phyloP scores from a whole-genome alignment of 169 alveolate genomes.

The Plasmodium vivax region DNA sequence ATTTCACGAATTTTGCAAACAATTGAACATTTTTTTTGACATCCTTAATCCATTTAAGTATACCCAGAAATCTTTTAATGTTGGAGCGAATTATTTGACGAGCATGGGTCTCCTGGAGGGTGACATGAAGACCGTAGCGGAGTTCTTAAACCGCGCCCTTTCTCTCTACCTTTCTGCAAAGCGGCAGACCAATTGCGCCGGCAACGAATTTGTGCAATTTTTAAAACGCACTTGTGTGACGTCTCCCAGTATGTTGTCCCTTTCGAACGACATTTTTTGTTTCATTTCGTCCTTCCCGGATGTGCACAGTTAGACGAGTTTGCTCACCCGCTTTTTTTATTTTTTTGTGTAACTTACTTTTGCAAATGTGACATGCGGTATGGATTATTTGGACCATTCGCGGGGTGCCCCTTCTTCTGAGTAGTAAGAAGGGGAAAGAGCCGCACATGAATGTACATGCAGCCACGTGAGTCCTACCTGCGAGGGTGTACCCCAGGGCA shows the following conservation, averaged over 20 bases:
- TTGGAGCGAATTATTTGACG: slow-evolving; percentile 56
- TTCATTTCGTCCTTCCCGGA: slow-evolving; percentile 48
- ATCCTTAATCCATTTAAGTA: slow-evolving; percentile 2
- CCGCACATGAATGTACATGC: neutral
- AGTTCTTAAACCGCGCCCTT: slow-evolving; percentile 21
- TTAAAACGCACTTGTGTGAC: neutral
- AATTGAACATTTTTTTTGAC: slow-evolving; percentile 46
- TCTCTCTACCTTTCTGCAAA: slow-evolving; percentile 18
- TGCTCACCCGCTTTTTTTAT: neutral
- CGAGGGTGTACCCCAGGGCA: neutral
- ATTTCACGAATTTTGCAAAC: slow-evolving; percentile 30
- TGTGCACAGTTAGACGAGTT: neutral
- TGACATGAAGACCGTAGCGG: slow-evolving; percentile 53
- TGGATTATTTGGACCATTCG: neutral
- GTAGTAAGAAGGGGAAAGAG: neutral
- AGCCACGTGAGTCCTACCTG: neutral
- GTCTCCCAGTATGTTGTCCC: slow-evolving; percentile 37
- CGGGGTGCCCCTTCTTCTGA: neutral
- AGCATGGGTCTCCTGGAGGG: slow-evolving; percentile 27
- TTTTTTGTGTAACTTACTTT: neutral
- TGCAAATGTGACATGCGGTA: neutral
- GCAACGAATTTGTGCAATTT: neutral
- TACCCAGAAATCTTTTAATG: slow-evolving; percentile 44
- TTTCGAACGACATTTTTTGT: slow-evolving; percentile 39
- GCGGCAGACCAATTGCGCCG: slow-evolving; percentile 6